Evolutionary conservation across 495 filamentous ascomycete genomes (phyloP).

Genomic region (Amniculicola lignicola): DNA sequence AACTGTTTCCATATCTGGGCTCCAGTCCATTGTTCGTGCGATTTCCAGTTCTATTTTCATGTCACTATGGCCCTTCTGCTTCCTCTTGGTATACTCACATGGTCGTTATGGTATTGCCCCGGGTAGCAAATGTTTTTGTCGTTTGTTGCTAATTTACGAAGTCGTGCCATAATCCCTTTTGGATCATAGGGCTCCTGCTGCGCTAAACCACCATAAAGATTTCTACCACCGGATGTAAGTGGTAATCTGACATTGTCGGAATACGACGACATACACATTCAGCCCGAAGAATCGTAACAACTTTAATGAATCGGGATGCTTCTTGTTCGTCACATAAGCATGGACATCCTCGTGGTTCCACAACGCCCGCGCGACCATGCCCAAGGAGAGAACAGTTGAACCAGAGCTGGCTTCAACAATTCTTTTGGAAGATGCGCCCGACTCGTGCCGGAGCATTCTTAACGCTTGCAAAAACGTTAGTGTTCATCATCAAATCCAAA

Average conservation of each 20-base stretch:
- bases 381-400: constrained; percentile 60
- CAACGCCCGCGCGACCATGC: constrained; percentile 54
- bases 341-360: constrained; percentile 52
- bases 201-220: constrained; percentile 56
- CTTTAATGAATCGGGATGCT: constrained; percentile 50
- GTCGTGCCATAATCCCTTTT: constrained; percentile 53
- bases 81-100: constrained; percentile 32
- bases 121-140: constrained; percentile 50
- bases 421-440: constrained; percentile 45
- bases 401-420: constrained; percentile 63
- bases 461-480: constrained; percentile 42
- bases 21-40: constrained; percentile 60
- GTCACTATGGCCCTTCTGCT: too few relatives aligned
- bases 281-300: constrained; percentile 61
- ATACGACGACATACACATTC: constrained; percentile 42
- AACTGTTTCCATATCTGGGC: constrained; percentile 57
- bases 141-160: constrained; percentile 41
- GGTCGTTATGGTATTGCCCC: constrained; percentile 58
- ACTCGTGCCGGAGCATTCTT: constrained; percentile 48
- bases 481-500: constrained; percentile 13
- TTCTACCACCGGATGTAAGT: too few relatives aligned
- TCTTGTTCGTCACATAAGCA: constrained; percentile 62
- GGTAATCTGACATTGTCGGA: constrained; percentile 20
- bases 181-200: constrained; percentile 56
- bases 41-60: constrained; percentile 50